Base-by-base conservation (phyloP, 257 asterid genomes). In the Mitragyna speciosa region DNA sequence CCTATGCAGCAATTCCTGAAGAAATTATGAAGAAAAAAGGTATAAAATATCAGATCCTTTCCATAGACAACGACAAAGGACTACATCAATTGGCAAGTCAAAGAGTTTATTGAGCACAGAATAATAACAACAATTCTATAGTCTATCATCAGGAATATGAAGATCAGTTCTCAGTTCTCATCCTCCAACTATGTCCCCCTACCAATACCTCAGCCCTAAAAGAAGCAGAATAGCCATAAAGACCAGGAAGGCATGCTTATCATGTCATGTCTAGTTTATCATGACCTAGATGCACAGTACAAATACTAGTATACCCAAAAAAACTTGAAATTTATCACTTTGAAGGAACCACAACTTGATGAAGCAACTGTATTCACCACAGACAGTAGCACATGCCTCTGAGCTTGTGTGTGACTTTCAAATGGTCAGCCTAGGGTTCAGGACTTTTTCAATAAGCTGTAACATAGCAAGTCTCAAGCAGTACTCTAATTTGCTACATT, bases 1-100 rank as follows among this genome's bases (percentile, higher is more conserved):
- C 86, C 94, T 92, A 89, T 67, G 97, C 90, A 88, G 97, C 94
- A 84, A 92, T 89, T 76, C 97, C 97, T 92, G 96, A 77, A 82
- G 72, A 86, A 71, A 79, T 75, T 49, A 63, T 51, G 70, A 82
- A 85, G 33, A 78, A n/a, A 74, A 67, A 70, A 63, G 45, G 39
- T 76, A 59, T 65, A 48, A 28, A 17, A 33, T 9, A 16, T 49
- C 61, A 61, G 24, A 51, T 43, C 33, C 58, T 30, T n/a, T n/a
- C 72, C 67, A 49, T 26, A 30, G 26, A 56, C 26, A 26, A 30
- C 67, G 2, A 70, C 11, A 77, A 43, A 33, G 5, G 72, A 65
- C 11, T 14, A 73, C 28, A 73, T 19, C 39, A 52, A 52, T 72
- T 64, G 49, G 45, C 28, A 49, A 26, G 48, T 56, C 33, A 22